Evolutionary conservation across 345 rosid genomes (phyloP).

Genomic region (Hevea brasiliensis): DNA sequence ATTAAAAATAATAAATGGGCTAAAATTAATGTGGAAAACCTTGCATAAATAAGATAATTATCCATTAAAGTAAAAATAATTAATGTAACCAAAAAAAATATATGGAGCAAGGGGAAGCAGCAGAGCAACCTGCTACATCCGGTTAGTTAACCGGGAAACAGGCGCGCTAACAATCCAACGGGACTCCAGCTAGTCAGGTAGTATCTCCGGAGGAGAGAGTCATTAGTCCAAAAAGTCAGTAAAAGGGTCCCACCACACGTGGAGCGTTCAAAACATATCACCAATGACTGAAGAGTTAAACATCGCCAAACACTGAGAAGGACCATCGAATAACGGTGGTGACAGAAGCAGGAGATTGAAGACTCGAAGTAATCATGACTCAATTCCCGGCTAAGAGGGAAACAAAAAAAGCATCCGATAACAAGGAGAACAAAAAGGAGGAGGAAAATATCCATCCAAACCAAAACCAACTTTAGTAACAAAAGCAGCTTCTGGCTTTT

Average conservation of each 20-base stretch:
- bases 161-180: constrained; percentile 3
- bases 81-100: neutral
- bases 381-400: too few relatives aligned
- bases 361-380: neutral
- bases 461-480: too few relatives aligned
- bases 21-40: too few relatives aligned
- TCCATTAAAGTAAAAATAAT: neutral
- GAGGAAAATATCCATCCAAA: neutral
- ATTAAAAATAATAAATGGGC: too few relatives aligned
- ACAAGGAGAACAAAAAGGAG: neutral
- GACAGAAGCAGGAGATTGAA: too few relatives aligned
- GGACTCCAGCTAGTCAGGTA: constrained; percentile 15
- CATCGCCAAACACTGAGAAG: neutral
- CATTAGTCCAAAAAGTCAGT: constrained; percentile 7
- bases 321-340: neutral
- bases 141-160: neutral
- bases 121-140: neutral
- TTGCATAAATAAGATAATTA: too few relatives aligned
- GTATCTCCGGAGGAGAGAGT: neutral
- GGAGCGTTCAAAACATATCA: too few relatives aligned
- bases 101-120: too few relatives aligned
- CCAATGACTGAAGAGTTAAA: too few relatives aligned
- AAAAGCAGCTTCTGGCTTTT: neutral
- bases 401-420: neutral
- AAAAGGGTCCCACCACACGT: constrained; percentile 10